Base-by-base conservation (phyloP, 163 green algal species). In the Chlamydomonas reinhardtii region DNA sequence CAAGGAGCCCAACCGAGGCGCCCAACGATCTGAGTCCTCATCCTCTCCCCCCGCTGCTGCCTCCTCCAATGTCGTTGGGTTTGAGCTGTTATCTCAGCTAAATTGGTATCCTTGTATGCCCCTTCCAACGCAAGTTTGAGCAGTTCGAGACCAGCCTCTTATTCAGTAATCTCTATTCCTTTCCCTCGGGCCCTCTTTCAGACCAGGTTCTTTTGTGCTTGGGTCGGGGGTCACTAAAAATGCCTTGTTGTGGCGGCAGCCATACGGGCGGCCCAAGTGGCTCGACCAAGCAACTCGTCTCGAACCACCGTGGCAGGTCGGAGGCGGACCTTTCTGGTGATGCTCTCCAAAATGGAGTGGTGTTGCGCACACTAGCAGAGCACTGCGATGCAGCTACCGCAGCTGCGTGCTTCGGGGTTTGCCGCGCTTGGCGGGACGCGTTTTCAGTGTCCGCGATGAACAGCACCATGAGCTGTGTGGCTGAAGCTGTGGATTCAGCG, bases 321-420 rank as follows among this genome's bases (percentile, higher is more conserved):
- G 48, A 56, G 1, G 5, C 48, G 1, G 48, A 56, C 48, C 48
- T 56, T 14, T 56, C 48, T 56, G 39, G 19, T 6, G 78, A 85
- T 31, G 78, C 78, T 0, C 48, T 85, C 6, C 24, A 48, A 6
- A 85, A 85, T 37, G n/a, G 76, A 1, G 61, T 52, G 4, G 69
- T 86, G 5, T 27, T 86, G 19, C 75, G 66, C 48, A 78, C 54
- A 25, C 79, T 86, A 2, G 68, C 43, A 54, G 69, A 78, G 54
- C 79, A 86, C 24, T 68, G 75, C 6, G 79, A 86, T 64, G 52
- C 69, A 5, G 79, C 79, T 22, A 86, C 79, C 0, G 79, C 79
- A 3, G 79, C 52, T 3, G 24, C 69, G 34, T 86, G 79, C 34
- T 77, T 72, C 27, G 68, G 43, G 27, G 79, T 86, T 19, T 86